phyloP scores from a whole-genome alignment of 148 eudicot species.

The Cornus florida region DNA sequence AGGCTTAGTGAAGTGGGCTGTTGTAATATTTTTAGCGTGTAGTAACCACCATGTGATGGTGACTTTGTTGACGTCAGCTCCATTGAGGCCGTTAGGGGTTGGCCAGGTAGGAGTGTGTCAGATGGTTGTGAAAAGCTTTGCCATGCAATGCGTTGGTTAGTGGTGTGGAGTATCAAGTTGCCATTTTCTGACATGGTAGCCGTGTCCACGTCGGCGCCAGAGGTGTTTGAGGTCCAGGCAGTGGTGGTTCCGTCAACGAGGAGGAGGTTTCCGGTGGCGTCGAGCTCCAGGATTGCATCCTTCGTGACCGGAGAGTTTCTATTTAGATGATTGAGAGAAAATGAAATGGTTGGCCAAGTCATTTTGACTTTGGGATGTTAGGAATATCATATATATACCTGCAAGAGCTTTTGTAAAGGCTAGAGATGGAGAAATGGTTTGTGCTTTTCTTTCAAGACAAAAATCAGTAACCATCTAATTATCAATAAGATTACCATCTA shows the following conservation, averaged over 20 bases:
- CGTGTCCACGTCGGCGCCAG: conserved; percentile 31
- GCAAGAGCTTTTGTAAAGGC: conserved; percentile 33
- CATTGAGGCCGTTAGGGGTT: conserved; percentile 54
- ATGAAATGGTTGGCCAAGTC: conserved; percentile 27
- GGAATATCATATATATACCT: conserved; percentile 3
- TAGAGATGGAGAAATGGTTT: conserved; percentile 17
- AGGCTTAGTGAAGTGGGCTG: conserved; percentile 77
- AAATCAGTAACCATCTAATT: not conserved
- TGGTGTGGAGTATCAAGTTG: conserved; percentile 60
- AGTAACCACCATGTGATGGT: conserved; percentile 56
- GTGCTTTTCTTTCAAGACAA: too few species aligned
- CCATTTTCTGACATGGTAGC: conserved; percentile 70
- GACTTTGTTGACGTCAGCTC: conserved; percentile 45
- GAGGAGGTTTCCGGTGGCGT: conserved; percentile 59
- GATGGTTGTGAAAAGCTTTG: conserved; percentile 80
- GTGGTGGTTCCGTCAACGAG: conserved; percentile 49
- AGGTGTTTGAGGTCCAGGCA: conserved; percentile 75
- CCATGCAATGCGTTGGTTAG: conserved; percentile 39
- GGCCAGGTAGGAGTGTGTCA: conserved; percentile 85
- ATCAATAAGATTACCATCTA: too few species aligned
- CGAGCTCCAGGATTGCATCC: conserved; percentile 53
- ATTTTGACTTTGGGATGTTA: too few species aligned
- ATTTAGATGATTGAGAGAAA: conserved; percentile 38
- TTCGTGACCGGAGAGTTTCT: conserved; percentile 67
- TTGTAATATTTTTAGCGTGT: conserved; percentile 76